phyloP scores from a whole-genome alignment of 805 yeast genomes.

The Candida pini region DNA sequence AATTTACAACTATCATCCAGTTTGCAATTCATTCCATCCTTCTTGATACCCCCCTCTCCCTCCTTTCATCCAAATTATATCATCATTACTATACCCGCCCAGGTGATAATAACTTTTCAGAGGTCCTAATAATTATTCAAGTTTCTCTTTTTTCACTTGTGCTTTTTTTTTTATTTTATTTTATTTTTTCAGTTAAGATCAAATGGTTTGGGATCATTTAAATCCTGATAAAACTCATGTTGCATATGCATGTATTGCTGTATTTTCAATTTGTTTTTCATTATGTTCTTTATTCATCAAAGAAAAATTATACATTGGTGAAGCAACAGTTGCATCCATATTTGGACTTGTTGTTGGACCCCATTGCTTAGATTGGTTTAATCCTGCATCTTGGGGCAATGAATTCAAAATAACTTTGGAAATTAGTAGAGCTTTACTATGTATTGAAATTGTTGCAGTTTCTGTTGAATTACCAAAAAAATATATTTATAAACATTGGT shows the following conservation, averaged over 20 bases:
- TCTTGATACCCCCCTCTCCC: no score
- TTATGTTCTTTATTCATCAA: slow-evolving; percentile 53
- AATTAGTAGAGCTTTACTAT: slow-evolving; percentile 56
- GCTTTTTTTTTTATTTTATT: no score
- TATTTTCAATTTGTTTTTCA: slow-evolving; percentile 53
- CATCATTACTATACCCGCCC: no score
- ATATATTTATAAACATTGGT: slow-evolving; percentile 56
- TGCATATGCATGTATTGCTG: slow-evolving; percentile 55
- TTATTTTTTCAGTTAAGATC: no score
- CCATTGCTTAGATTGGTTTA: slow-evolving; percentile 52
- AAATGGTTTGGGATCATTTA: slow-evolving; percentile 30
- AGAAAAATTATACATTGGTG: slow-evolving; percentile 56
- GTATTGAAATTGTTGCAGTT: slow-evolving; percentile 67
- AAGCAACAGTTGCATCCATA: slow-evolving; percentile 60
- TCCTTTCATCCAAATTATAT: no score
- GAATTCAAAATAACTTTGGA: slow-evolving; percentile 50
- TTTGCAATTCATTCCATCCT: no score
- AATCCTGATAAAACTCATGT: slow-evolving; percentile 30
- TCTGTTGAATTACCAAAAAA: slow-evolving; percentile 69
- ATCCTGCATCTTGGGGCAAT: slow-evolving; percentile 54
- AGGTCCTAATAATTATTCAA: no score
- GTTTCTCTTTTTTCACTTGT: no score
- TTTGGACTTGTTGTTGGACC: slow-evolving; percentile 60
- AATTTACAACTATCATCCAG: no score
- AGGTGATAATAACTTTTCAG: no score